These are phyloP conservation scores for Zygotorulaspora danielsina DNA, from an alignment of 805 yeast species.

Conservation along the genomic window DNA sequence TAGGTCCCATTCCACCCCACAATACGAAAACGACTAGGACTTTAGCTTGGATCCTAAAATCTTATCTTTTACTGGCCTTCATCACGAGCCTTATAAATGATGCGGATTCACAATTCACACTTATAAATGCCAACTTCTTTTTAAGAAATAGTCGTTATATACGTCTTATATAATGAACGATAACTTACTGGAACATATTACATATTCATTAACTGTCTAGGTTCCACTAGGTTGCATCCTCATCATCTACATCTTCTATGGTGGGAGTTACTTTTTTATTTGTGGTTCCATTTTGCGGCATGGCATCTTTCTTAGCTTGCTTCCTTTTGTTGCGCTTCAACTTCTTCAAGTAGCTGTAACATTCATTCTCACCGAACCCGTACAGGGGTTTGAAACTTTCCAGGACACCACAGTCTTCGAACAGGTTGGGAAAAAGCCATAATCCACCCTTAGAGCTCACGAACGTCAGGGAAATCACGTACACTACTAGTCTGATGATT, in stretches of 20 bases:
- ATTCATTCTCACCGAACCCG: slow-evolving; percentile 61
- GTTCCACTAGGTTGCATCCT: too few species aligned
- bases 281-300: slow-evolving; percentile 1
- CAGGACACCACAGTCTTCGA: slow-evolving; percentile 89
- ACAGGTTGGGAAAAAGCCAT: slow-evolving; percentile 94
- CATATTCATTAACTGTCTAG: background rate
- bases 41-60: too few species aligned
- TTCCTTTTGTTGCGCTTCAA: slow-evolving; percentile 31
- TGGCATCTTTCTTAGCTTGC: slow-evolving; percentile 20
- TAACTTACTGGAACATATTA: background rate
- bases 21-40: too few species aligned
- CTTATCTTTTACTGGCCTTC: too few species aligned
- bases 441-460: slow-evolving; percentile 58
- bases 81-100: too few species aligned
- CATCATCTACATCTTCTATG: too few species aligned
- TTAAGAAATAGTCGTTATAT: background rate
- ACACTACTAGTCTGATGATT: slow-evolving; percentile 67
- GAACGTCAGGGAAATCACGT: slow-evolving; percentile 39
- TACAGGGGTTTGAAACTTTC: slow-evolving; percentile 91
- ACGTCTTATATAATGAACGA: slow-evolving; percentile 3
- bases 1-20: background rate
- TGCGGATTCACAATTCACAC: too few species aligned
- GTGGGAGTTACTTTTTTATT: slow-evolving; percentile 2
- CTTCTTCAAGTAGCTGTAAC: slow-evolving; percentile 33
- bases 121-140: background rate